A percentile compares a stretch with the other conserved stretches of the same genome.
These are phyloP conservation scores for Tricholoma sp. DNA, from an alignment of 768 basidiomycete species.

Conservation along the genomic window DNA sequence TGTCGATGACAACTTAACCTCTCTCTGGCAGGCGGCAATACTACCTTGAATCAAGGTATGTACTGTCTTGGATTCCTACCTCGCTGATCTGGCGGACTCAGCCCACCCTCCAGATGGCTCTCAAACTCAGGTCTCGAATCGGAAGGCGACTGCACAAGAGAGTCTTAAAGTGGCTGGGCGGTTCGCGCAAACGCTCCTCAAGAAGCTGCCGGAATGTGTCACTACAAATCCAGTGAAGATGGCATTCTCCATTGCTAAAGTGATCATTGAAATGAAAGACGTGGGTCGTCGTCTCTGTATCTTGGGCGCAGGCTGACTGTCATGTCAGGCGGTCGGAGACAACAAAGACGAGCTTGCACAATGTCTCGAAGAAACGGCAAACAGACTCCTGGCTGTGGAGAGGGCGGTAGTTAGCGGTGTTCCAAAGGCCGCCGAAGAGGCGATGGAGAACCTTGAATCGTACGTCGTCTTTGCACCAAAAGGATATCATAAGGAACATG, in stretches of 20 bases:
- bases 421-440: background rate
- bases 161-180: background rate
- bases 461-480: background rate
- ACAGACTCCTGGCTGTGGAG: background rate
- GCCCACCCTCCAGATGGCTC: background rate
- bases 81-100: background rate
- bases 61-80: background rate
- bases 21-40: background rate
- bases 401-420: background rate
- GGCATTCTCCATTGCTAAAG: background rate
- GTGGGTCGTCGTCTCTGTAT: background rate
- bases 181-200: background rate
- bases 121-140: background rate
- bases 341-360: background rate
- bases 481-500: background rate
- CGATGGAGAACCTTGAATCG: background rate
- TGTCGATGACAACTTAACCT: background rate
- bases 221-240: background rate
- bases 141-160: background rate
- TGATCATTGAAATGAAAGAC: background rate
- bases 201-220: background rate
- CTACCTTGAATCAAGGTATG: background rate
- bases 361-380: background rate
- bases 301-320: background rate
- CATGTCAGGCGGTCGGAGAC: background rate